Conservation (phyloP, 257 asterid species). For the Echium plantagineum region DNA sequence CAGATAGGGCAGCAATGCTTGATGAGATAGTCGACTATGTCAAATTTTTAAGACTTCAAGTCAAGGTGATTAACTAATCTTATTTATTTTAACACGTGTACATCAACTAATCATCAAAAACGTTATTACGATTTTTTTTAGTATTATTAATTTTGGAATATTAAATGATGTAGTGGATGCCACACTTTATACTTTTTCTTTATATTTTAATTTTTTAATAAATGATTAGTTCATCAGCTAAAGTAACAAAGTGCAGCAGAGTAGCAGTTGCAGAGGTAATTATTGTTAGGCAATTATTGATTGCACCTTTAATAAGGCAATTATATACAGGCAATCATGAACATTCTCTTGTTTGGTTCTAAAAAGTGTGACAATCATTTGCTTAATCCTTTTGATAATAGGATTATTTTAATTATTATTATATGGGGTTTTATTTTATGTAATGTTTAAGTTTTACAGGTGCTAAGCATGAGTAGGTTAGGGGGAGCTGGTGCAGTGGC, state of each 20-base stretch:
- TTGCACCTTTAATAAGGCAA: neutral
- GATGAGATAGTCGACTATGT: conserved; percentile 83
- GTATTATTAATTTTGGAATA: no score
- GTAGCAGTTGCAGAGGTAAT: neutral
- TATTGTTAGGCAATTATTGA: neutral
- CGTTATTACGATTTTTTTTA: no score
- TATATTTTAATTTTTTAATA: no score
- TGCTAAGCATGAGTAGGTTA: conserved; percentile 96
- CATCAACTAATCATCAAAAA: neutral
- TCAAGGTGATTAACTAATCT: conserved; percentile 42
- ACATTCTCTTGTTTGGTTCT: no score
- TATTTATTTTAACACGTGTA: neutral
- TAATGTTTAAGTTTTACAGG: conserved; percentile 33
- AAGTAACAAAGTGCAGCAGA: neutral
- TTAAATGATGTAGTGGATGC: no score
- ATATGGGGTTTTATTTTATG: no score
- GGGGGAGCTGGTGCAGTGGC: conserved; percentile 99
- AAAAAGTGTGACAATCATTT: conserved; percentile 2
- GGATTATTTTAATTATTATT: conserved; percentile 9
- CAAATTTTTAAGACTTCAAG: conserved; percentile 80
- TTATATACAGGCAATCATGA: no score
- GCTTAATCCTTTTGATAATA: conserved; percentile 4
- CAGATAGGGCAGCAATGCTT: conserved; percentile 88
- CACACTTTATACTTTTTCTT: no score
- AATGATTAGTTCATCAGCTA: neutral